A percentile compares a stretch with the other conserved stretches of the same genome.
phyloP scores from a whole-genome alignment of 176 grass and related monocot species.

The Rhynchospora pubera region DNA sequence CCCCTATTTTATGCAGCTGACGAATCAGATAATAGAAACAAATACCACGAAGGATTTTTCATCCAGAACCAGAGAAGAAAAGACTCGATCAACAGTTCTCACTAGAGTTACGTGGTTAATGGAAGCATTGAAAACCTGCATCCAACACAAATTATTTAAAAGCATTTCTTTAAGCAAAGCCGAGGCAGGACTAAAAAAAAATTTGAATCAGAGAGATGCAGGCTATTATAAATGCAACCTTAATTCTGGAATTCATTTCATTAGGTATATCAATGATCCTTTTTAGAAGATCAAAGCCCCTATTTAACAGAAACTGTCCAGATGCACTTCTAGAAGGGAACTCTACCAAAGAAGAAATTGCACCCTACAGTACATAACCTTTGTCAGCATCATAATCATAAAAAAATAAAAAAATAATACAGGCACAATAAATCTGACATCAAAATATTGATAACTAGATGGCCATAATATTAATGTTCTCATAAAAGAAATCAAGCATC shows the following conservation, averaged over 20 bases:
- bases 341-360: slow-evolving; percentile 62
- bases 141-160: slow-evolving; percentile 20
- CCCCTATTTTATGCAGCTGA: neutral
- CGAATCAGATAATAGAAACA: slow-evolving; percentile 17
- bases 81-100: slow-evolving; percentile 36
- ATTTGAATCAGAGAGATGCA: neutral
- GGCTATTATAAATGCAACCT: slow-evolving; percentile 28
- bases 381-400: neutral
- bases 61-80: slow-evolving; percentile 50
- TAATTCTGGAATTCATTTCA: slow-evolving; percentile 35
- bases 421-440: neutral
- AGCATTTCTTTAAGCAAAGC: neutral
- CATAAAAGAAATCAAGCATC: neutral
- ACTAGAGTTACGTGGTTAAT: slow-evolving; percentile 59
- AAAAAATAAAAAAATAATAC: neutral
- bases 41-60: slow-evolving; percentile 65
- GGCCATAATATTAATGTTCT: neutral
- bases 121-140: slow-evolving; percentile 53
- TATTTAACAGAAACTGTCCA: neutral
- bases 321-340: slow-evolving; percentile 42
- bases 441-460: neutral
- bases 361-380: slow-evolving; percentile 41
- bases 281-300: no score
- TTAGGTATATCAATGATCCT: slow-evolving; percentile 18
- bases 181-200: neutral